Conservation (phyloP, 768 basidiomycete genomes). For the Agaricus bisporus region DNA sequence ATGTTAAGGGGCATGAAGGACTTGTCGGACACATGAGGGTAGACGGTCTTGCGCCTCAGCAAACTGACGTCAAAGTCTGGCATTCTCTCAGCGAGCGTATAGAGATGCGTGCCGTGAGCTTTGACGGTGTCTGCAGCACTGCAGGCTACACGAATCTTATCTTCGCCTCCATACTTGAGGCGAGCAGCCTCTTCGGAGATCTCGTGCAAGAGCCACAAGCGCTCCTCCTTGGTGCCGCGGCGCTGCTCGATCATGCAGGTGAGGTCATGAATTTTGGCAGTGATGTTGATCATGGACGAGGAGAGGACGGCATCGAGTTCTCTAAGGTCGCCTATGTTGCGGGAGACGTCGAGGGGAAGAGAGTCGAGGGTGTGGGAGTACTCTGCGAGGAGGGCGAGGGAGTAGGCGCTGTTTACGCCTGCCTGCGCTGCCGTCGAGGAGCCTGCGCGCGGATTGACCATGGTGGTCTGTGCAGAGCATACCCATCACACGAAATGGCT, state of each 20-base stretch:
- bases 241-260: conserved; percentile 70
- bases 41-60: conserved; percentile 59
- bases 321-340: conserved; percentile 91
- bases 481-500: too few relatives aligned
- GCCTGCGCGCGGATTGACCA: conserved; percentile 10
- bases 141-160: conserved; percentile 94
- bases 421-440: conserved; percentile 14
- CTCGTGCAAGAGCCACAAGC: conserved; percentile 82
- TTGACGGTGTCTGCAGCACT: conserved; percentile 87
- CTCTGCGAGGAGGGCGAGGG: conserved; percentile 68
- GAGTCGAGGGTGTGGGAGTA: conserved; percentile 92
- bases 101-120: conserved; percentile 54
- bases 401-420: conserved; percentile 42
- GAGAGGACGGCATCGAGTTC: conserved; percentile 98
- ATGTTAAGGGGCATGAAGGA: conserved; percentile 58
- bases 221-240: conserved; percentile 54
- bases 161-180: conserved; percentile 92
- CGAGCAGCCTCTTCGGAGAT: conserved; percentile 91
- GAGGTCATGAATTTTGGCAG: conserved; percentile 69
- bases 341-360: conserved; percentile 89
- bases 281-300: conserved; percentile 77
- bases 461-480: neutral
- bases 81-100: conserved; percentile 52
- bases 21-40: conserved; percentile 69
- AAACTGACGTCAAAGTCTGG: conserved; percentile 56